Conservation (phyloP, 495 filamentous ascomycete species). For the Amphirosellinia nigrospora region DNA sequence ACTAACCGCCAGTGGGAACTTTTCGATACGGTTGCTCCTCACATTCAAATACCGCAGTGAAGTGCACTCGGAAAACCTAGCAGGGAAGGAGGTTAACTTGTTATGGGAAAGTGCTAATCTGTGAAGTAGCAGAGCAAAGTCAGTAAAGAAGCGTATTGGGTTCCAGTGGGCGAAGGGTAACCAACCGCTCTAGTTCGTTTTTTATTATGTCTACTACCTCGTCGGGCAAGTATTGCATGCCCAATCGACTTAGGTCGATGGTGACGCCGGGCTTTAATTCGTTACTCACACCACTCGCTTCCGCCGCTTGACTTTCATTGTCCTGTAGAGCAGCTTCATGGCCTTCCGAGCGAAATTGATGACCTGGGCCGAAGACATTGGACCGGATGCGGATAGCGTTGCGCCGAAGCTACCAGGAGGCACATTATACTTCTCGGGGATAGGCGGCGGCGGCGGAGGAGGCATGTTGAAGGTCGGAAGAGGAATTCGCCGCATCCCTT, state of each 20-base stretch:
- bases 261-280: conserved; percentile 80
- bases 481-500: conserved; percentile 45
- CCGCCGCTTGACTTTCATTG: conserved; percentile 70
- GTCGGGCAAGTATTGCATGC: conserved; percentile 80
- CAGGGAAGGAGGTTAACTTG: conserved; percentile 75
- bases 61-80: conserved; percentile 82
- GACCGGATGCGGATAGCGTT: conserved; percentile 47
- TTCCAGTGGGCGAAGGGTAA: not conserved
- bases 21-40: conserved; percentile 81
- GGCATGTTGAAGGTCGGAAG: conserved; percentile 38
- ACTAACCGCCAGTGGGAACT: conserved; percentile 85
- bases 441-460: conserved; percentile 45
- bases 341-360: conserved; percentile 65
- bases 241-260: conserved; percentile 84
- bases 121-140: conserved; percentile 23
- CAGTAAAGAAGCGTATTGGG: not conserved
- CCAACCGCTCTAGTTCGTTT: conserved; percentile 86
- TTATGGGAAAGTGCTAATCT: conserved; percentile 93
- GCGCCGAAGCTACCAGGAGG: conserved; percentile 34
- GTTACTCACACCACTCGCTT: conserved; percentile 69
- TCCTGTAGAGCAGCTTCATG: conserved; percentile 72
- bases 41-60: conserved; percentile 96
- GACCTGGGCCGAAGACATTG: conserved; percentile 56
- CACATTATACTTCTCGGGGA: conserved; percentile 44
- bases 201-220: conserved; percentile 92